A percentile compares a stretch with the other conserved stretches of the same genome.
These are phyloP conservation scores for Phytopythium litorale DNA, from an alignment of 352 stramenopile species.

Conservation along the genomic window DNA sequence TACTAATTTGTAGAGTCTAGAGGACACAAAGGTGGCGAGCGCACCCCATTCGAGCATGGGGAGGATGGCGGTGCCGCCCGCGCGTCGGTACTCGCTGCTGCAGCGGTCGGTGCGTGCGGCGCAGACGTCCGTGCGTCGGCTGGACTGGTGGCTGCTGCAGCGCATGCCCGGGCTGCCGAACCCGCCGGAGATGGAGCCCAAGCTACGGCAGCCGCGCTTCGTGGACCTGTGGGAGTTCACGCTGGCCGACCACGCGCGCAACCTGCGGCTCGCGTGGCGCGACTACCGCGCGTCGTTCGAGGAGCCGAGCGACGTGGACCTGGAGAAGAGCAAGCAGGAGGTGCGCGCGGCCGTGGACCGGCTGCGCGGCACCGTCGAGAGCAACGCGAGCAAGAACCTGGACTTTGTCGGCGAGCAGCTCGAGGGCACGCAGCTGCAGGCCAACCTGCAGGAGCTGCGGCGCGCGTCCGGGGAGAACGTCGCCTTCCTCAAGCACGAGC, in stretches of 20 bases:
- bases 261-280: constrained; percentile 59
- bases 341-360: constrained; percentile 40
- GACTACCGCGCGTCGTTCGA: constrained; percentile 71
- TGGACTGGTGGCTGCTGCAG: constrained; percentile 48
- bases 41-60: not conserved
- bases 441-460: constrained; percentile 49
- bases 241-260: constrained; percentile 55
- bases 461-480: constrained; percentile 51
- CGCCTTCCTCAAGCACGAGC: constrained; percentile 46
- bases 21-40: no score
- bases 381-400: constrained; percentile 52
- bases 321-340: constrained; percentile 64
- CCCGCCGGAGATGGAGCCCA: constrained; percentile 49
- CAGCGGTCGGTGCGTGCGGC: constrained; percentile 64
- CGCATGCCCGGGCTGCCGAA: constrained; percentile 68
- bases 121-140: constrained; percentile 56
- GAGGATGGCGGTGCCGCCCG: not conserved
- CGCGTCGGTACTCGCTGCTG: constrained; percentile 61
- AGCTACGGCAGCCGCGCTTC: constrained; percentile 44
- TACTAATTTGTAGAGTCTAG: no score
- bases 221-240: constrained; percentile 81
- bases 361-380: constrained; percentile 51
- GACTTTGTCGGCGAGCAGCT: constrained; percentile 58
- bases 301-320: constrained; percentile 43
- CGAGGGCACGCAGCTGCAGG: constrained; percentile 57